Conservation (phyloP, 768 basidiomycete species). For the Jaapia argillacea region DNA sequence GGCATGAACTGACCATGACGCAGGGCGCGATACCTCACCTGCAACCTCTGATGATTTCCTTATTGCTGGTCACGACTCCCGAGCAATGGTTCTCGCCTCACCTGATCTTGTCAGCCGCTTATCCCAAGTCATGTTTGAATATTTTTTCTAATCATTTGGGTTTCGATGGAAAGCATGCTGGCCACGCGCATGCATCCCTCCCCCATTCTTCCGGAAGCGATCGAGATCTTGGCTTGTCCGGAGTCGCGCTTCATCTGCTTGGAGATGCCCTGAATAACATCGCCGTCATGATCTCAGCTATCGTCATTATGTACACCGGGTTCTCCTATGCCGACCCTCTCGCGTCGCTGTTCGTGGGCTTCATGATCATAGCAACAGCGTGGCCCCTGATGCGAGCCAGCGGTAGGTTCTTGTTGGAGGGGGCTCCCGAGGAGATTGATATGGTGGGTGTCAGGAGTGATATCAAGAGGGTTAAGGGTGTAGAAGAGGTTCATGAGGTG, state of each 20-base stretch:
- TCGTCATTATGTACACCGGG: not conserved
- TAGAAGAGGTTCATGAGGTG: not conserved
- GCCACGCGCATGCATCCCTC: not conserved
- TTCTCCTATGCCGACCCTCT: not conserved
- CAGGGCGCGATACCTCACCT: no score
- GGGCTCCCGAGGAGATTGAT: not conserved
- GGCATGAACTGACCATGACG: no score
- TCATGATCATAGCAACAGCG: not conserved
- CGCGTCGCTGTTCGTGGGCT: not conserved
- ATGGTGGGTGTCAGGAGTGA: not conserved
- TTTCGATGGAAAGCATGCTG: not conserved
- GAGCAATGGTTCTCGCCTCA: not conserved
- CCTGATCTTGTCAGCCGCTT: no score
- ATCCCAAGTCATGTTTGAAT: no score
- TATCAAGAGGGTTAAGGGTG: not conserved
- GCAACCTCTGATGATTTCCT: no score
- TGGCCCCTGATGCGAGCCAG: not conserved
- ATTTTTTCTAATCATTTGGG: no score
- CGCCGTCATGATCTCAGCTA: not conserved
- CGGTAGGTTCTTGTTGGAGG: no score
- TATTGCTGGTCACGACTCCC: not conserved
- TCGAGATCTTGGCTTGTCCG: not conserved
- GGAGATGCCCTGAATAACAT: not conserved
- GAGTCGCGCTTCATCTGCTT: not conserved
- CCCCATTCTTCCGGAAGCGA: not conserved